phyloP scores from a whole-genome alignment of 805 yeast genomes.

The Kodamaea fukazawae region DNA sequence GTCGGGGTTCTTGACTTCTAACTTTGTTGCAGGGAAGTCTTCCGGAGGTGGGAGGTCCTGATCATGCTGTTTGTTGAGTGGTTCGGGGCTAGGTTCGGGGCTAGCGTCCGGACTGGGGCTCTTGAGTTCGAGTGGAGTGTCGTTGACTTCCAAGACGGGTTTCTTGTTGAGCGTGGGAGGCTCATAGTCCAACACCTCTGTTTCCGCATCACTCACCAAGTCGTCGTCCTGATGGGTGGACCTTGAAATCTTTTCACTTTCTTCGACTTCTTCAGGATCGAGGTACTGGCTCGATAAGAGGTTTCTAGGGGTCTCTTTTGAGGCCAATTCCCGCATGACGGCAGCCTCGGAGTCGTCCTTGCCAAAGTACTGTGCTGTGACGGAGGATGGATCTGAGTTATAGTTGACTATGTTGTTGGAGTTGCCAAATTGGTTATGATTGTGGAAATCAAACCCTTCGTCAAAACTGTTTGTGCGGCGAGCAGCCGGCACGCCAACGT shows the following conservation, averaged over 20 bases:
- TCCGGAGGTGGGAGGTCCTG: too few species aligned
- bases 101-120: conserved; percentile 29
- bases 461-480: conserved; percentile 9
- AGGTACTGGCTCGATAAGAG: conserved; percentile 1
- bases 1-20: too few species aligned
- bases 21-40: too few species aligned
- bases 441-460: conserved; percentile 14
- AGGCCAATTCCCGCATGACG: conserved; percentile 3
- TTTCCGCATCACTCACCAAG: conserved; percentile 27
- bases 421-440: conserved; percentile 4
- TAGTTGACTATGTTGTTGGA: conserved; percentile 5
- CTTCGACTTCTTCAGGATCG: conserved; percentile 1
- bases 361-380: conserved; percentile 11
- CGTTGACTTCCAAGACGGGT: conserved; percentile 1
- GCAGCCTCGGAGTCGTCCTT: conserved; percentile 4
- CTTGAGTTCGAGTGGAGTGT: conserved; percentile 43
- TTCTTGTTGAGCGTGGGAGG: background rate
- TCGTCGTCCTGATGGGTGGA: conserved; percentile 10
- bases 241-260: background rate
- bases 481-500: conserved; percentile 3
- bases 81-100: conserved; percentile 7
- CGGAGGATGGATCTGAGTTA: conserved; percentile 8
- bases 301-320: conserved; percentile 1
- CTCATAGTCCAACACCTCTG: conserved; percentile 23
- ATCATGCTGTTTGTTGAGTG: background rate